Conservation (phyloP, 1,284 basidiomycete species). For the Apiotrichum veenhuisii region DNA sequence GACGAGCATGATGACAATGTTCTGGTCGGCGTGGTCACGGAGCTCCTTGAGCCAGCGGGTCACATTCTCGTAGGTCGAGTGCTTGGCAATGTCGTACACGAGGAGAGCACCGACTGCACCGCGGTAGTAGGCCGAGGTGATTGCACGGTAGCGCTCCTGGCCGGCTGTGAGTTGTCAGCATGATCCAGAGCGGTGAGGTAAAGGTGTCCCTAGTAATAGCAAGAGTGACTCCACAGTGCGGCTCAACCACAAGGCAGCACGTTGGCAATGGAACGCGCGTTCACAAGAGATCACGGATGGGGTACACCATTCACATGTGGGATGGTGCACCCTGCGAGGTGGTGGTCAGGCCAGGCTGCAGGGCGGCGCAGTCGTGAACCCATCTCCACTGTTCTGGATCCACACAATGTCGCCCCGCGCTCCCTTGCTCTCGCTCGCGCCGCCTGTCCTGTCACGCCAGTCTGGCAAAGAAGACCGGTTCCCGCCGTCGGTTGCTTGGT, state of each 20-base stretch:
- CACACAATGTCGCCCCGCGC: not conserved
- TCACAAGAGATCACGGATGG: too few species aligned
- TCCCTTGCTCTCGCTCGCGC: not conserved
- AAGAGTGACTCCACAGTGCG: too few species aligned
- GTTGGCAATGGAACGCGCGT: too few species aligned
- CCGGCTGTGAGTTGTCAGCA: constrained; percentile 63
- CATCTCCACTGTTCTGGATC: too few species aligned
- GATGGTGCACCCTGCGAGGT: too few species aligned
- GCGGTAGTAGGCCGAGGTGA: constrained; percentile 98
- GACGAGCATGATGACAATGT: constrained; percentile 92
- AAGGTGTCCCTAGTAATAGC: too few species aligned
- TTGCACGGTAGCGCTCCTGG: constrained; percentile 97
- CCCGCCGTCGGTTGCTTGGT: not conserved
- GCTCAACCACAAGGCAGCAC: too few species aligned
- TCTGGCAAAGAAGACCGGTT: not conserved
- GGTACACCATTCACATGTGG: too few species aligned
- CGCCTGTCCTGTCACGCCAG: not conserved
- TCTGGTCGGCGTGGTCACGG: constrained; percentile 86
- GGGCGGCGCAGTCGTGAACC: too few species aligned
- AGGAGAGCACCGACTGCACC: constrained; percentile 91
- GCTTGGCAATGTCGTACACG: constrained; percentile 92
- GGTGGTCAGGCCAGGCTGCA: too few species aligned
- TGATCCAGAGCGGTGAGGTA: too few species aligned
- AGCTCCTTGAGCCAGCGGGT: constrained; percentile 98
- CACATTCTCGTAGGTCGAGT: constrained; percentile 92